A percentile compares a stretch with the other conserved stretches of the same genome.
These are phyloP conservation scores for Pluteus cervinus DNA, from an alignment of 768 basidiomycete species.

Conservation along the genomic window DNA sequence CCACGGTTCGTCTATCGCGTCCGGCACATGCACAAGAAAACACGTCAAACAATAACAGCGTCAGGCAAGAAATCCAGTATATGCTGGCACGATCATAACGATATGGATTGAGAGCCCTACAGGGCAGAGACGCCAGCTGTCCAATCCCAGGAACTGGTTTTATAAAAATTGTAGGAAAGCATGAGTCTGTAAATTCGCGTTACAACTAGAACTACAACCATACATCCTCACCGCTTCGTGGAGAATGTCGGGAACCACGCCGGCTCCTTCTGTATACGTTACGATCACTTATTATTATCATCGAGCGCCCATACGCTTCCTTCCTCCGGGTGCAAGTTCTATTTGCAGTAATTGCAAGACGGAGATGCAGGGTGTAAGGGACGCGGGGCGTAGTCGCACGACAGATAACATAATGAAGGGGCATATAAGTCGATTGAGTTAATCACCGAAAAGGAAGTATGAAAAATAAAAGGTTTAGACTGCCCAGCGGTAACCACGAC, in stretches of 20 bases:
- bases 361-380: too few relatives aligned
- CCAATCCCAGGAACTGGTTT: background rate
- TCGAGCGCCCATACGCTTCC: constrained; percentile 66
- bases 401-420: too few relatives aligned
- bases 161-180: background rate
- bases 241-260: constrained; percentile 12
- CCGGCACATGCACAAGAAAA: too few relatives aligned
- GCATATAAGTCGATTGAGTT: too few relatives aligned
- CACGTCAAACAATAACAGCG: too few relatives aligned
- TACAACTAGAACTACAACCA: background rate
- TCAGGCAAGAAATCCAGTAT: too few relatives aligned
- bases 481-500: background rate
- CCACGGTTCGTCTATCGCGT: too few relatives aligned
- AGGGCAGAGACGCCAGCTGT: too few relatives aligned
- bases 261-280: constrained; percentile 10
- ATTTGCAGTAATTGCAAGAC: background rate
- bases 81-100: too few relatives aligned
- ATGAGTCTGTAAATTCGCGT: background rate
- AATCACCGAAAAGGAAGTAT: constrained; percentile 9
- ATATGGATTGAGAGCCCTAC: too few relatives aligned
- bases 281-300: constrained; percentile 17
- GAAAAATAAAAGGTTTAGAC: constrained; percentile 2
- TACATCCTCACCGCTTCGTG: constrained; percentile 5
- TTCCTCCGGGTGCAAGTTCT: constrained; percentile 48
- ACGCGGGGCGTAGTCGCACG: too few relatives aligned